A percentile compares a stretch with the other conserved stretches of the same genome.
Conservation (phyloP, 768 basidiomycete genomes). For the Phanerochaete sordida region DNA sequence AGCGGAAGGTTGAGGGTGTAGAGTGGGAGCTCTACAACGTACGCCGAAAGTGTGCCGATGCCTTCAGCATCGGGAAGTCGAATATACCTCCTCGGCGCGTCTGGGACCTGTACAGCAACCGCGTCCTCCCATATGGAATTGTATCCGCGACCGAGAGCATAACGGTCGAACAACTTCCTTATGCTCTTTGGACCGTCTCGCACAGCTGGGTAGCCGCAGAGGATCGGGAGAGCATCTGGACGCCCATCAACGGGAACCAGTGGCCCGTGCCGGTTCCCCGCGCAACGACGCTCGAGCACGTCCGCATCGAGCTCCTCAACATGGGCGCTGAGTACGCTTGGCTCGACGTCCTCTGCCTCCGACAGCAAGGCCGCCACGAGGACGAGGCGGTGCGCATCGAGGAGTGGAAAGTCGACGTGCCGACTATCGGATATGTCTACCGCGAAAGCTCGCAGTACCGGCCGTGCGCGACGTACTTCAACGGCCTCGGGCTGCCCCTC, state of each 20-base stretch:
- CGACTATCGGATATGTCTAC: slow-evolving; percentile 6
- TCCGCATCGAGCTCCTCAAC: slow-evolving; percentile 7
- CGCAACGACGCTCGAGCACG: slow-evolving; percentile 1
- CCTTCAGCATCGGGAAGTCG: not conserved
- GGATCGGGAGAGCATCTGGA: not conserved
- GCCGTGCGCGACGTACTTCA: not conserved
- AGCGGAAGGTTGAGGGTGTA: not conserved
- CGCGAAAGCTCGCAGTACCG: not conserved
- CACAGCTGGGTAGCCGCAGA: not conserved
- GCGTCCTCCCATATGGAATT: not conserved
- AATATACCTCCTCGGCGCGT: not conserved
- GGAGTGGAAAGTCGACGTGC: slow-evolving; percentile 8
- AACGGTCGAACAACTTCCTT: not conserved
- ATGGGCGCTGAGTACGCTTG: not conserved
- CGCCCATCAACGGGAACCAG: not conserved
- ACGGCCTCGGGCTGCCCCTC: not conserved
- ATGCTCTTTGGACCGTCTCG: not conserved
- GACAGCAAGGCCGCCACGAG: not conserved
- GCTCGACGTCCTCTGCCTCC: not conserved
- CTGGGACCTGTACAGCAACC: slow-evolving; percentile 5
- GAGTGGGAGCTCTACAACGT: not conserved
- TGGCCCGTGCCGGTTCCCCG: slow-evolving; percentile 4
- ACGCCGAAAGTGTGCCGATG: not conserved
- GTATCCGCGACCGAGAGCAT: not conserved
- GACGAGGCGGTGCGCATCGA: not conserved